Percentiles rank a stretch among this genome's conserved stretches.
Conservation (phyloP, 2,329 filamentous ascomycete genomes). For the Talaromyces sp. region DNA sequence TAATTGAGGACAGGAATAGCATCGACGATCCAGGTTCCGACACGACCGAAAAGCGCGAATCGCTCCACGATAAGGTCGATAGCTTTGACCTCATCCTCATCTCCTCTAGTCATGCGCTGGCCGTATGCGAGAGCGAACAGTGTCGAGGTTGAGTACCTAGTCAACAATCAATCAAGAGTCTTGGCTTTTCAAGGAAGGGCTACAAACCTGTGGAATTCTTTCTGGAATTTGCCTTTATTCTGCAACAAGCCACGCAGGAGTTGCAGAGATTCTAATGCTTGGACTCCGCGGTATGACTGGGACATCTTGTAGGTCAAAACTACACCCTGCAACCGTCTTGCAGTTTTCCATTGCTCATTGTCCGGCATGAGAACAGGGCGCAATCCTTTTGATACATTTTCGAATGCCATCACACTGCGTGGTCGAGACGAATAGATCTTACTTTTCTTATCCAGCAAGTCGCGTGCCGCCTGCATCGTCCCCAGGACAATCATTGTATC, state of each 20-base stretch:
- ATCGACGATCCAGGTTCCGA: slow-evolving; percentile 9
- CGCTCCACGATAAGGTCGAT: slow-evolving; percentile 32
- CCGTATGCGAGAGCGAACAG: slow-evolving; percentile 50
- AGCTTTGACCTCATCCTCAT: slow-evolving; percentile 33
- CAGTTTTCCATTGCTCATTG: slow-evolving; percentile 46
- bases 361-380: slow-evolving; percentile 49
- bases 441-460: slow-evolving; percentile 40
- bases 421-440: slow-evolving; percentile 39
- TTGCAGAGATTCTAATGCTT: slow-evolving; percentile 48
- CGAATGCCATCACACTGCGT: slow-evolving; percentile 22
- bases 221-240: not conserved
- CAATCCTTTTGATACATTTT: slow-evolving; percentile 26
- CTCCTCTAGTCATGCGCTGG: slow-evolving; percentile 40
- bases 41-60: slow-evolving; percentile 6
- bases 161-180: not conserved
- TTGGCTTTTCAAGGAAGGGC: not conserved
- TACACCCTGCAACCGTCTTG: slow-evolving; percentile 38
- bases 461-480: slow-evolving; percentile 26
- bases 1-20: slow-evolving; percentile 8
- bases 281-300: slow-evolving; percentile 39
- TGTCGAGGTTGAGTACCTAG: not conserved
- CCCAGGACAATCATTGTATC: slow-evolving; percentile 24
- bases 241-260: slow-evolving; percentile 41
- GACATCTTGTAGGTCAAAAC: slow-evolving; percentile 39
- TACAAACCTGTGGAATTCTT: not conserved